Base-by-base conservation (phyloP, 768 basidiomycete species). In the Leccinum disarticulatum region DNA sequence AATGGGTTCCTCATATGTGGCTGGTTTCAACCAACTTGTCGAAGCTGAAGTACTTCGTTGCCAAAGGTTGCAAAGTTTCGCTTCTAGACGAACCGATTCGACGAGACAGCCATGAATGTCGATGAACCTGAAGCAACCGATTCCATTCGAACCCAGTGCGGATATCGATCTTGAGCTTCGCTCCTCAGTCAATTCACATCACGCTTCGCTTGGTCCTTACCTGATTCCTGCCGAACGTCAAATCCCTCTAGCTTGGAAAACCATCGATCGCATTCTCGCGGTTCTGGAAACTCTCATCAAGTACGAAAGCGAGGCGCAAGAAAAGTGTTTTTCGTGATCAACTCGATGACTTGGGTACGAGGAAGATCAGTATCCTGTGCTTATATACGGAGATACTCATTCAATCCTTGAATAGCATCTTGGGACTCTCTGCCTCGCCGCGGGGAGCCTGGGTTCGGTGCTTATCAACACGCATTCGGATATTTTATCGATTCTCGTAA, bases 1-100 rank as follows among this genome's bases (percentile, higher is more conserved):
- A 89, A 70, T 98, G 95, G 95, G 93, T 97, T 2, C 90, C 93
- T 33, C 95, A 98, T 66, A 86, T 89, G 79, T 98, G 93, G 93
- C 78, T 97, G 2, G 77, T 86, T 31, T 83, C 88, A 10, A 86
- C 83, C n/a, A 78, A 84, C 54, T 69, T 75, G n/a, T 68, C 73
- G 11, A 91, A 87, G 68, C 75, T 97, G 59, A 89, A 87, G 64
- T 83, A 91, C 69, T 98, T 96, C 74, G 76, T 95, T 41, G 64
- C 71, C 9, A 77, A 80, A 14, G 93, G 94, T 4, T 76, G 88
- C 1, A 86, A 83, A 67, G 82, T 94, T 14, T 79, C 86, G 36
- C 77, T 95, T 49, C 74, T 92, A 8, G 77, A 79, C 0, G 77
- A 81, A 57, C 76, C 81, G 25, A 41, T 62, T 68, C 3, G 66